These are phyloP conservation scores for Novymonas esmeraldas DNA, from an alignment of 208 protist species.

Conservation along the genomic window DNA sequence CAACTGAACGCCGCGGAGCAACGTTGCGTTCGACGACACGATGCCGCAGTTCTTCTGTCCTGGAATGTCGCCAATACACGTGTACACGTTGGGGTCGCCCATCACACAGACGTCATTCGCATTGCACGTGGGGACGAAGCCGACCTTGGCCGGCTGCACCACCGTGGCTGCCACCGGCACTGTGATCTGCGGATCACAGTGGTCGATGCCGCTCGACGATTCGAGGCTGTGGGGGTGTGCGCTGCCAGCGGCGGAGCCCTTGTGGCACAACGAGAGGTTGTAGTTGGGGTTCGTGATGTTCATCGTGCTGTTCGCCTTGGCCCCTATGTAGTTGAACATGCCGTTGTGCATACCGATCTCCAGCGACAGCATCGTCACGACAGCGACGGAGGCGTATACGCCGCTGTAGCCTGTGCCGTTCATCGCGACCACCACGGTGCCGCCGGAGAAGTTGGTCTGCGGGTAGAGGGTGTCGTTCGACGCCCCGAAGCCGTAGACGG, in stretches of 20 bases:
- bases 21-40: constrained; percentile 36
- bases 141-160: constrained; percentile 66
- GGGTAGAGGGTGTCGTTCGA: constrained; percentile 49
- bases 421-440: constrained; percentile 63
- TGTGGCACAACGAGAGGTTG: constrained; percentile 22
- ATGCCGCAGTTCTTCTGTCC: constrained; percentile 79
- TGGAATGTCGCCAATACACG: constrained; percentile 62
- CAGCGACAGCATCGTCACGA: constrained; percentile 71
- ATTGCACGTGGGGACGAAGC: constrained; percentile 78
- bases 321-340: constrained; percentile 77
- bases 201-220: constrained; percentile 10
- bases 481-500: constrained; percentile 81
- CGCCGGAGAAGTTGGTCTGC: constrained; percentile 35
- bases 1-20: constrained; percentile 26
- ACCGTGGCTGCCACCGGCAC: constrained; percentile 9
- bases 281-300: constrained; percentile 41
- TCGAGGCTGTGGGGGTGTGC: not conserved
- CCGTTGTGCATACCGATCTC: constrained; percentile 75
- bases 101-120: constrained; percentile 59
- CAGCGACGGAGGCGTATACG: constrained; percentile 36
- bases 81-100: constrained; percentile 24
- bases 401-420: constrained; percentile 44
- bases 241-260: not conserved
- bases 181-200: constrained; percentile 33
- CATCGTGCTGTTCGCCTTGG: not conserved